Percentiles rank a stretch among this genome's conserved stretches.
Evolutionary conservation across 495 filamentous ascomycete species (phyloP).

Genomic region (Penicillium paradoxum): DNA sequence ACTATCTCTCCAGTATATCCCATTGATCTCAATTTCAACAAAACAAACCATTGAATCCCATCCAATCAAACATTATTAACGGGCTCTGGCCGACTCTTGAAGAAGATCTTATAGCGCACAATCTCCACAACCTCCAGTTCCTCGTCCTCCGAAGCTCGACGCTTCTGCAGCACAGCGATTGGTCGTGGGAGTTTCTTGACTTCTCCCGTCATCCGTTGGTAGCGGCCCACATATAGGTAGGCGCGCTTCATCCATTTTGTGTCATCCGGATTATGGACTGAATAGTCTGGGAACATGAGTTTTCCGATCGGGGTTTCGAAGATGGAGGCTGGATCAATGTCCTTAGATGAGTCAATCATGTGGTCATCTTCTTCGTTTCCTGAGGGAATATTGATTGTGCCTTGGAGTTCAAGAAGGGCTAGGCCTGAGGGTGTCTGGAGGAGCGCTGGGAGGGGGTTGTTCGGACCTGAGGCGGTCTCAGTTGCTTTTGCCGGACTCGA

Average conservation of each 20-base stretch:
- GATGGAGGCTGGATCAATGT: slow-evolving; percentile 8
- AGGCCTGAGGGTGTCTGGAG: slow-evolving; percentile 74
- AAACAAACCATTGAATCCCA: background rate
- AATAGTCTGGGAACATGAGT: slow-evolving; percentile 74
- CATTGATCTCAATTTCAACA: background rate
- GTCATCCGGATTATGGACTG: slow-evolving; percentile 41
- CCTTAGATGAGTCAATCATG: slow-evolving; percentile 13
- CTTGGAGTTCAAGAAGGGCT: slow-evolving; percentile 87
- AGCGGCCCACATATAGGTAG: slow-evolving; percentile 80
- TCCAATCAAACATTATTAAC: slow-evolving; percentile 46
- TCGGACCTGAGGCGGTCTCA: slow-evolving; percentile 7
- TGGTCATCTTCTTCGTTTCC: slow-evolving; percentile 15
- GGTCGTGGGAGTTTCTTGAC: slow-evolving; percentile 77
- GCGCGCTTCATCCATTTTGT: slow-evolving; percentile 82
- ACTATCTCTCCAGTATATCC: background rate
- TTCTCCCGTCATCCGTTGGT: slow-evolving; percentile 87
- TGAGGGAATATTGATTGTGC: slow-evolving; percentile 63
- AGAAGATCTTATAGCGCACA: slow-evolving; percentile 83
- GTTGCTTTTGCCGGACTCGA: background rate
- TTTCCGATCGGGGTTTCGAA: slow-evolving; percentile 60
- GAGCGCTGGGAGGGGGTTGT: slow-evolving; percentile 70
- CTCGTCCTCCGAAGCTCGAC: slow-evolving; percentile 22
- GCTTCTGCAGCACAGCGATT: slow-evolving; percentile 62
- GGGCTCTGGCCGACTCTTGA: slow-evolving; percentile 82
- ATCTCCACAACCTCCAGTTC: slow-evolving; percentile 77